Base-by-base conservation (phyloP, 2,329 filamentous ascomycete species). In the Cryphonectria japonica region DNA sequence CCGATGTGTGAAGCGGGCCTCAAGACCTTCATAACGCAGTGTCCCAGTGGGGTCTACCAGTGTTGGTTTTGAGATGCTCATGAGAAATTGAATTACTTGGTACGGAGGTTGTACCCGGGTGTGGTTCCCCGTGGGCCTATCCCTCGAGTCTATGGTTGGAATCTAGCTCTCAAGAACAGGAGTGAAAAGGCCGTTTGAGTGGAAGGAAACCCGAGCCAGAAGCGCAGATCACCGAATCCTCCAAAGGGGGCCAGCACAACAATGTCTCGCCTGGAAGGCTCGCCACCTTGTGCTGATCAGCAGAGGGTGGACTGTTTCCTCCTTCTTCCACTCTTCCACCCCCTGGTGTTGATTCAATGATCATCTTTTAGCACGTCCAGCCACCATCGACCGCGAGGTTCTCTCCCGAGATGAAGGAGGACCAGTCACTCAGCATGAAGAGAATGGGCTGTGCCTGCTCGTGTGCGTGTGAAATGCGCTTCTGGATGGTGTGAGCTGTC, bases 341-440 rank as follows among this genome's bases (percentile, higher is more conserved):
- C 2, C 22, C 46, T 9, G 9, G 19, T 6, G 13, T 54, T 9
- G n/a, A 54, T 54, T n/a, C n/a, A 32, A 32, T 57, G n/a, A 29
- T 57, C 13, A 57, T 11, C 26, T 57, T n/a, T 57, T 26, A 57
- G 52, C 52, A 57, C 4, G 54, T 59, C 54, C 54, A 59, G 26
- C 54, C 54, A 13, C 54, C 54, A 13, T 59, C 54, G 13, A 59
- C 54, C 0, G 54, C 4, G 26, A 59, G 54, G 54, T 59, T 59
- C 54, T 59, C 54, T 29, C 54, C 54, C 8, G 54, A 59, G 29
- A 59, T 59, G 54, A 59, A 59, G 13, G 54, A 59, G 13, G 54
- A 59, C 54, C 54, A 59, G 8, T 59, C 54, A 26, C 54, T 59
- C 54, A 59, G 54, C 54, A 59, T 59, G 54, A 59, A 59, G 29